Base-by-base conservation (phyloP, 108 stramenopile genomes). In the Nitzschia palea region DNA sequence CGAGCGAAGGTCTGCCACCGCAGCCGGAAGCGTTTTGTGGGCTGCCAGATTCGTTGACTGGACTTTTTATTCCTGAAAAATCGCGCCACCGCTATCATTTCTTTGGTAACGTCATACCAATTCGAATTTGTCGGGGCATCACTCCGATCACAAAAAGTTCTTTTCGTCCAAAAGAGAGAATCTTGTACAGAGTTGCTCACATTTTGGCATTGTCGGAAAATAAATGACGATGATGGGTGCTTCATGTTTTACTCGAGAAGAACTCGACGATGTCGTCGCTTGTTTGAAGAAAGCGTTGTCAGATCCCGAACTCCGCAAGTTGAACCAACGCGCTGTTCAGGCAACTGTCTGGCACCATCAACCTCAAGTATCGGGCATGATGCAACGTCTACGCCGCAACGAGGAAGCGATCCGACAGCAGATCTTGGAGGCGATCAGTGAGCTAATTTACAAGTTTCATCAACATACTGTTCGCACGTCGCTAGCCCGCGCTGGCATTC, bases 291-390 rank as follows among this genome's bases (percentile, higher is more conserved):
- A 40, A 2, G 54, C 66, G n/a, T 23, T 67, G n/a, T 45, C 33
- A 3, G 66, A 67, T 37, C 15, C 18, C 26, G 55, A 56, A 6
- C 33, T 56, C 31, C 35, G 71, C 15, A 33, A 42, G n/a, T 26
- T 73, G 27, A 44, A 22, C 44, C 63, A 73, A 26, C 71, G 71
- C 1, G 71, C 64, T 5, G 55, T 73, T 23, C 71, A 73, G 40
- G 64, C 55, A 17, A 64, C 63, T 17, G 64, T 73, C 10, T 73
- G 63, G 54, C 71, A 73, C 51, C 31, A 20, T 17, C 45, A 60
- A 15, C 71, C 71, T 10, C 26, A 33, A 52, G 42, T 73, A 8
- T 26, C 71, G 10, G 32, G 23, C 6, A 36, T 44, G 33, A 52
- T 73, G 63, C 26, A 26, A 28, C 52, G 66, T 22, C 34, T 73